Conservation (phyloP, 345 rosid species). For the Cardamine resedifolia region DNA sequence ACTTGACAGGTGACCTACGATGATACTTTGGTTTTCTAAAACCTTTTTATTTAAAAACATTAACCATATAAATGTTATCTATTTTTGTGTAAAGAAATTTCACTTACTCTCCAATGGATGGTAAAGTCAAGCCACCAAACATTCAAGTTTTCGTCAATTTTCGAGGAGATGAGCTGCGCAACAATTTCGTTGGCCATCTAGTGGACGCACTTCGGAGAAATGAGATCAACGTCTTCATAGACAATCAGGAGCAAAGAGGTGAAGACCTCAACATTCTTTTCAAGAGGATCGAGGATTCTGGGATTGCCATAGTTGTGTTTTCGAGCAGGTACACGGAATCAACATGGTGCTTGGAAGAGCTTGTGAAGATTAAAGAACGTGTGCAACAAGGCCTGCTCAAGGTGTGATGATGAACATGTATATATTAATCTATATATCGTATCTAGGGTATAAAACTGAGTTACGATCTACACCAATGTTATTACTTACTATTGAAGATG, state of each 20-base stretch:
- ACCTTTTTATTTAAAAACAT: neutral
- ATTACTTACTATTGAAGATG: neutral
- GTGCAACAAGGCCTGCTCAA: neutral
- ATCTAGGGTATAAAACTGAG: neutral
- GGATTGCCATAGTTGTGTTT: constrained; percentile 12
- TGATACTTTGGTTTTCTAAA: neutral
- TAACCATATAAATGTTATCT: neutral
- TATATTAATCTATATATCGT: neutral
- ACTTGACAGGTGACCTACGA: neutral
- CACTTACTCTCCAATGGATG: neutral
- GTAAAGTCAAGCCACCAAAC: neutral
- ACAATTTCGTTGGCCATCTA: constrained; percentile 5
- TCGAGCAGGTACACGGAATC: constrained; percentile 9
- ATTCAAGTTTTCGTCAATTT: constrained; percentile 29
- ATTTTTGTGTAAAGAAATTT: neutral
- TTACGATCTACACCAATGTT: neutral
- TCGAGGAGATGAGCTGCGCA: constrained; percentile 11
- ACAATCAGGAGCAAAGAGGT: neutral
- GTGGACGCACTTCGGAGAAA: neutral
- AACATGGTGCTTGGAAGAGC: constrained; percentile 27
- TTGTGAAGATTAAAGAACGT: neutral
- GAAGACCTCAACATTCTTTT: neutral
- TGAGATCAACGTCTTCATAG: constrained; percentile 18
- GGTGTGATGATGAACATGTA: neutral
- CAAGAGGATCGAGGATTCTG: constrained; percentile 5